Evolutionary conservation across 148 eudicot genomes (phyloP).

Genomic region (Vaccinium corymbosum): DNA sequence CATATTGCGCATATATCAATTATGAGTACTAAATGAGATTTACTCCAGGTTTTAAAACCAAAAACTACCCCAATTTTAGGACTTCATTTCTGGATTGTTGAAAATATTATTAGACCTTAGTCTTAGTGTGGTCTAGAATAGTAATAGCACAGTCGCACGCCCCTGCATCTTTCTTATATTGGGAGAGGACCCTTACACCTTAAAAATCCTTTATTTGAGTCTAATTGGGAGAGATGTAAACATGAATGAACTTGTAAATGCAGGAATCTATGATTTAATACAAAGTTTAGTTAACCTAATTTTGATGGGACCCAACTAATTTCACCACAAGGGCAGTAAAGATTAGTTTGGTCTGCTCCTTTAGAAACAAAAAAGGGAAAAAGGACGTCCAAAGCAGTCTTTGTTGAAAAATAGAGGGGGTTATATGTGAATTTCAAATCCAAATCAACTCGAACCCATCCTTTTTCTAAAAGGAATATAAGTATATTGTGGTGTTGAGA

Average conservation of each 20-base stretch:
- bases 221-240: not conserved
- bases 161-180: no score
- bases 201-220: no score
- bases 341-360: slow-evolving; percentile 13
- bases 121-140: no score
- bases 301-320: not conserved
- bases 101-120: no score
- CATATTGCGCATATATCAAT: no score
- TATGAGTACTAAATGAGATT: no score
- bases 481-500: not conserved
- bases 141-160: no score
- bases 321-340: not conserved
- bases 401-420: slow-evolving; percentile 16
- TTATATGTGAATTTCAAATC: not conserved
- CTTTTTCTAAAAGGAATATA: slow-evolving; percentile 17
- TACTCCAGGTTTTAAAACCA: no score
- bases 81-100: no score
- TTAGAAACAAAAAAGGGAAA: slow-evolving; percentile 3
- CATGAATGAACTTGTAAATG: not conserved
- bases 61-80: no score
- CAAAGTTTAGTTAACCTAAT: not conserved
- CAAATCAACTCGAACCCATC: slow-evolving; percentile 17
- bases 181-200: no score
- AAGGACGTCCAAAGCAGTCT: slow-evolving; percentile 4
- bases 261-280: not conserved